Base-by-base conservation (phyloP, 495 filamentous ascomycete species). In the Penicillium egyptiacum region DNA sequence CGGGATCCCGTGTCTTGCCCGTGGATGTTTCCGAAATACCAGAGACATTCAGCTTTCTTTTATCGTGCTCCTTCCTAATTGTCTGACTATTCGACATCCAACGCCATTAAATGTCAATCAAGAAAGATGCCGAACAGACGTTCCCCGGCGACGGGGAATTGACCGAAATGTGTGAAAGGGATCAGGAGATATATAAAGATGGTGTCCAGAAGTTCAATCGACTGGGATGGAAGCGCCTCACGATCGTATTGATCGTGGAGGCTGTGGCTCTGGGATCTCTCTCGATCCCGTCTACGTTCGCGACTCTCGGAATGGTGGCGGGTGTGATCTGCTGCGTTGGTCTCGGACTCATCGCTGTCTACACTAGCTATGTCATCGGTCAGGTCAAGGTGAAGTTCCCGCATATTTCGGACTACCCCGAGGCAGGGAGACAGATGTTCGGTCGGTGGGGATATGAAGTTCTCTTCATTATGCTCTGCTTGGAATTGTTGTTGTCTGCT, bases 361-460 rank as follows among this genome's bases (percentile, higher is more conserved):
- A 90, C 67, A 88, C 86, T 40, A 85, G 85, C 64, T 88, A 86
- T 55, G 76, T 89, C 43, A 77, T 91, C 53, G 87, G 84, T 25
- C 85, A 88, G 69, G 83, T 91, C 58, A 89, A 88, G 65, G 47
- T 86, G 17, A 75, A 76, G 44, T 85, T 82, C 65, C 88, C 88
- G 1, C 69, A 85, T 33, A 79, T 90, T 7, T 68, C 80, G 58
- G 79, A 85, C 66, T 86, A 89, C 50, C 81, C 86, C 20, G 87
- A 91, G 63, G 86, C 81, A 5, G 84, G 84, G 9, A 30, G 28
- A 0, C 8, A 10, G 28, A 30, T 30, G 28, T 30, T 25, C 70
- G 76, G 17, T 60, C 91, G 45, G 78, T 89, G 10, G 51, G 86
- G 86, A 0, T 84, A 83, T 55, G 83, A 86, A 59, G 57, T 90